A percentile compares a stretch with the other conserved stretches of the same genome.
Conservation (phyloP, 257 asterid species). For the Penstemon eatonii region DNA sequence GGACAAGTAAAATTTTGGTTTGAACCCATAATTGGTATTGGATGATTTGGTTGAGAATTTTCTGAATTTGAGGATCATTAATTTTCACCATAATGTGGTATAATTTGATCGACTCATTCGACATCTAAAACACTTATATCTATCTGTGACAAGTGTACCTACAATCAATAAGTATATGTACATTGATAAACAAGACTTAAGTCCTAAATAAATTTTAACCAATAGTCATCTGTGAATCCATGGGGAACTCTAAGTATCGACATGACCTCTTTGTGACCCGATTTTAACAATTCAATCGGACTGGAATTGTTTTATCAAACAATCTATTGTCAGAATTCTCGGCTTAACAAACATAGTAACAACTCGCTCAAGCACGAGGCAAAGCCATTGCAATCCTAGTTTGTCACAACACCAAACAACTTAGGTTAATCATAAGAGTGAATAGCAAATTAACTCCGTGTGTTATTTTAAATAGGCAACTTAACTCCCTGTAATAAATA, state of each 20-base stretch:
- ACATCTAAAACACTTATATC: slow-evolving; percentile 13
- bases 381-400: slow-evolving; percentile 97
- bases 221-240: slow-evolving; percentile 45
- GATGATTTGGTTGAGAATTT: too few relatives aligned
- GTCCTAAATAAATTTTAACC: background rate
- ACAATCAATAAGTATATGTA: slow-evolving; percentile 7
- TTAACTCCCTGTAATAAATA: too few relatives aligned
- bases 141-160: background rate
- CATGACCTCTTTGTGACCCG: slow-evolving; percentile 53
- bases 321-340: slow-evolving; percentile 79
- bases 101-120: background rate
- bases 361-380: slow-evolving; percentile 93
- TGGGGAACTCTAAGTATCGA: slow-evolving; percentile 82
- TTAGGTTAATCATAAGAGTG: slow-evolving; percentile 13
- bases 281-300: slow-evolving; percentile 48
- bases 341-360: slow-evolving; percentile 93
- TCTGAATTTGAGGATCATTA: too few relatives aligned
- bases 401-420: slow-evolving; percentile 41
- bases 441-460: background rate
- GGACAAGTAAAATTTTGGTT: too few relatives aligned
- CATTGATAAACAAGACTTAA: background rate
- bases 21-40: too few relatives aligned
- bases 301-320: slow-evolving; percentile 64
- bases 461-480: too few relatives aligned
- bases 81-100: too few relatives aligned